These are phyloP conservation scores for Aspergillus campestris DNA, from an alignment of 495 filamentous ascomycete species.

Conservation along the genomic window DNA sequence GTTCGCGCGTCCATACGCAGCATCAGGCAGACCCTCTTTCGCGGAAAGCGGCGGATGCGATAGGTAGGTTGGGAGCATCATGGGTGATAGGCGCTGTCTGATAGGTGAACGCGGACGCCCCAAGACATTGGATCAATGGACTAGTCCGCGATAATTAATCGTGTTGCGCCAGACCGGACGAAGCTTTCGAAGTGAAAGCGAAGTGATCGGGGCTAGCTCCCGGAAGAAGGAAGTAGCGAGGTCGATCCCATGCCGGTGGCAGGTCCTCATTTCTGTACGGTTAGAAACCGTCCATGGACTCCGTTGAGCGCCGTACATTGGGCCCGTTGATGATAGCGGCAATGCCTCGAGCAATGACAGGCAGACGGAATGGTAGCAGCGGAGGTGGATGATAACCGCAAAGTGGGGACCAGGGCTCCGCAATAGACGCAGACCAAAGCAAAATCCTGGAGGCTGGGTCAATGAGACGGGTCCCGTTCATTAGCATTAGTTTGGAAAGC, in stretches of 20 bases:
- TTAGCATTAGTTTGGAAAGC: constrained; percentile 5
- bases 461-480: constrained; percentile 5
- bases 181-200: constrained; percentile 23
- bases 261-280: constrained; percentile 5
- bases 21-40: constrained; percentile 3
- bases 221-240: constrained; percentile 10
- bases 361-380: constrained; percentile 14
- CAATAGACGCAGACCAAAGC: constrained; percentile 17
- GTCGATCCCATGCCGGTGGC: constrained; percentile 14
- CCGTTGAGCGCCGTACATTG: constrained; percentile 10
- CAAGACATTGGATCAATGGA: constrained; percentile 25
- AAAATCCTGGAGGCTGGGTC: constrained; percentile 20
- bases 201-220: constrained; percentile 20
- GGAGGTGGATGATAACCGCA: constrained; percentile 20
- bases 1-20: no score
- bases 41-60: constrained; percentile 11
- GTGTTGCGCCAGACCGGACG: constrained; percentile 3
- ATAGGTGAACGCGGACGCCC: constrained; percentile 19
- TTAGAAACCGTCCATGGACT: background rate
- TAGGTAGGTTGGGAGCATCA: constrained; percentile 1
- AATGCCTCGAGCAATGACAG: constrained; percentile 17
- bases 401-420: constrained; percentile 18
- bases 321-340: constrained; percentile 19
- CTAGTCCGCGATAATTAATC: constrained; percentile 3
- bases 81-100: constrained; percentile 9